Evolutionary conservation across 139 green algal species (phyloP), one percentile per base, ranked within the genome.

Genomic region (Coelastrella sp.): DNA sequence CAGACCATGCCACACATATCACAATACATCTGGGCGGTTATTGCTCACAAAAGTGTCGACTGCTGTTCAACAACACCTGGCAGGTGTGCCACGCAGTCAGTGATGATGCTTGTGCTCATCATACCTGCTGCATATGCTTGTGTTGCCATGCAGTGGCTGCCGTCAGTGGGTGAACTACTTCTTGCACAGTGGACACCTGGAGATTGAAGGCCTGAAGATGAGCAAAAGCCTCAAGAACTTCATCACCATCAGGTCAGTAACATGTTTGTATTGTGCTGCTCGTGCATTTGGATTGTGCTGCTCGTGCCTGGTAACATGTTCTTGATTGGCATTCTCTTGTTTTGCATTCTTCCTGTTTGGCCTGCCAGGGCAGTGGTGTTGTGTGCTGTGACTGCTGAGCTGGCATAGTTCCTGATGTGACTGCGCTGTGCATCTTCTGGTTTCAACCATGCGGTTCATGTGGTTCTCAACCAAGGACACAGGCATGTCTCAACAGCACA

Each of bases 151-250:
- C 92, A 96, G 92, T n/a, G 94, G 95, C 79, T 96, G 94, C 91
- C 80, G 90, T 14, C 97, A 99, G 95, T 99, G 97, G 98, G 97
- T 99, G 65, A 99, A 99, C 95, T 99, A 99, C 95, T 99, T 99
- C 88, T 88, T 99, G 83, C 98, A 99, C 94, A 94, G 93, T 8
- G 98, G 98, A 0, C 98, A 99, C 92, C 94, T 99, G 59, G 93
- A 96, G 90, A 99, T 99, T 86, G 96, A 99, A 90, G 98, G 98
- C 4, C 96, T 99, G 20, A 99, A 99, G 92, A 99, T 99, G 98
- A 97, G 92, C 85, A 99, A 99, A 94, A 97, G 93, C 5, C 95
- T 99, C n/a, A 99, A 99, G 89, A 99, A 99, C 95, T 99, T 99
- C 92, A 95, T 99, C 90, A 99, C 97, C 83, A 99, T 99, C 92